Evolutionary conservation across 257 asterid species (phyloP), one percentile per base, ranked within the genome.

Genomic region (Petunia secreta): DNA sequence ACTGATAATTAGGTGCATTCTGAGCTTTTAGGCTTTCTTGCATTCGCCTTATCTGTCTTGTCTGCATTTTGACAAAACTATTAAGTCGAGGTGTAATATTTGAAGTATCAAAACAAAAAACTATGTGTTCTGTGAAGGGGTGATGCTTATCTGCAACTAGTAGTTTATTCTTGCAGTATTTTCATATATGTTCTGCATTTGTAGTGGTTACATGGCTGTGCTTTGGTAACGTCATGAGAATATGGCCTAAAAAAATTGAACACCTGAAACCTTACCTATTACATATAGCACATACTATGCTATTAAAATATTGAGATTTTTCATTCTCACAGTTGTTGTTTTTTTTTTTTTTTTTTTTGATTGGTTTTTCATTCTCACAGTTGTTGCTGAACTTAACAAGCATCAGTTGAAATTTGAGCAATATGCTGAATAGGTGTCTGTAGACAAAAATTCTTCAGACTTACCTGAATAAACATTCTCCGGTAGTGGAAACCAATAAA

Each of bases 101-200:
- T 73, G 77, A 5, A 50, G 25, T 39, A 11, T 10, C 25, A 7
- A 50, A 73, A 50, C 46, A 50, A 50, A 50, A 73, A 2, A 3
- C 5, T 9, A 63, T 73, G 62, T 5, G 13, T 71, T 48, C 34
- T 71, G 10, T 71, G 77, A 71, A 71, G 59, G 25, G 36, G 48
- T 14, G 48, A 48, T 48, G 44, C 60, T 48, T 71, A 48, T 59
- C 62, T 48, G 13, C 16, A 25, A 46, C 60, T 71, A 48, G 1
- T 13, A 34, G 11, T 73, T 71, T 50, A 50, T 36, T 73, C 50
- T 62, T 50, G 62, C 41, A 71, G 59, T 25, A 71, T 48, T n/a
- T 66, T 38, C 53, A 15, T 66, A 53, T 41, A 65, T 5, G 55
- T 71, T 71, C 77, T 71, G 40, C 77, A 73, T 8, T 46, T 73